Base-by-base conservation (phyloP, 306 rosid species). In the cucumber (Cucumis sativus) region DNA sequence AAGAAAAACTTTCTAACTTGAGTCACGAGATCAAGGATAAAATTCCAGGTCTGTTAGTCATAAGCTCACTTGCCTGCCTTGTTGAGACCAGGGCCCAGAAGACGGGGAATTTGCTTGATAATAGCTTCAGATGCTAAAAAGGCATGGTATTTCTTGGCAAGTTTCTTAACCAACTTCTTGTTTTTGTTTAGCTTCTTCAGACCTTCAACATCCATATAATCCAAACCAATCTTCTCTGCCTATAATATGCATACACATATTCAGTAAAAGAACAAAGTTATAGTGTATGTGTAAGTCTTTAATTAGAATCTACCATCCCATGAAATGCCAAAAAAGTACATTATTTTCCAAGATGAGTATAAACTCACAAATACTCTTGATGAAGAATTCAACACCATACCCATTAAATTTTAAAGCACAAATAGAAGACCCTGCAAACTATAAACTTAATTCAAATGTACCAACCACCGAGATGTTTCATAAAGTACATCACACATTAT, bases 81-180 rank as follows among this genome's bases (percentile, higher is more conserved):
- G 87, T 92, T 92, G 76, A 92, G 97, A 63, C 97, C 96, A 75
- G 93, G 97, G 57, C 96, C 96, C 84, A 92, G 77, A 54, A 92
- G 93, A 81, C 93, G 93, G 21, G 97, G 97, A 64, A 92, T 92
- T 88, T 90, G 96, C 86, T 90, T 92, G 15, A 92, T 92, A 9
- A 90, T 90, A 55, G 98, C 90, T 79, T 92, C 98, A 10, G 98
- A 92, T 8, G 98, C 98, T 18, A 92, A 86, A 79, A 90, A 92
- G 47, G 96, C 94, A 84, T 90, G 96, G 66, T 86, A 88, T 55
- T 90, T 89, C 66, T 92, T 92, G 6, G 98, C 98, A 11, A 92
- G 82, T 3, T 88, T 90, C 85, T 92, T 92, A 8, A 92, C 98
- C 63, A 89, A 41, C 20, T 90, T 92, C 82, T 92, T 90, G 28